Percentiles rank a stretch among this genome's conserved stretches.
These are phyloP conservation scores for Silene conica DNA, from an alignment of 148 eudicot species.

Conservation along the genomic window DNA sequence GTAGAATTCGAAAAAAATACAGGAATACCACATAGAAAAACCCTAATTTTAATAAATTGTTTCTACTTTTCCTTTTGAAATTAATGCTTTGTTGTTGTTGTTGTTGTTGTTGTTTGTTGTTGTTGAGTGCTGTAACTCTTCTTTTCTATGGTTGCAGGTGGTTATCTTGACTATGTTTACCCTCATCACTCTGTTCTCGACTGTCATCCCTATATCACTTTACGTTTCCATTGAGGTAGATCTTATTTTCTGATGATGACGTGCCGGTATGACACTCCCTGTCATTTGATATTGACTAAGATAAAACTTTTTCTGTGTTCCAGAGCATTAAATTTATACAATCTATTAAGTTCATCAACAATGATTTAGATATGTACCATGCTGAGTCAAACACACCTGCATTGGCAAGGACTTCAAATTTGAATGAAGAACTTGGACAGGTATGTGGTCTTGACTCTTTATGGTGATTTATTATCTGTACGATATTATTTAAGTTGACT, in stretches of 20 bases:
- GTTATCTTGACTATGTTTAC: constrained; percentile 82
- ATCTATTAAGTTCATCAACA: constrained; percentile 84
- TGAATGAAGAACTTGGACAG: constrained; percentile 99
- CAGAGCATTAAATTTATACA: constrained; percentile 94
- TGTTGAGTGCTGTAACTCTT: not conserved
- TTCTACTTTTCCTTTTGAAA: not conserved
- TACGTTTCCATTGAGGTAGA: constrained; percentile 97
- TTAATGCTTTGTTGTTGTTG: not conserved
- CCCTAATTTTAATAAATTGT: not conserved
- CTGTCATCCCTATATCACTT: constrained; percentile 95
- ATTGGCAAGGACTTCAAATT: constrained; percentile 92
- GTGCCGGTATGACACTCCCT: constrained; percentile 7
- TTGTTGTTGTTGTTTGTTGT: not conserved
- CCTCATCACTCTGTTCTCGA: constrained; percentile 87
- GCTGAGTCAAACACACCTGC: constrained; percentile 88
- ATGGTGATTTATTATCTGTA: constrained; percentile 2
- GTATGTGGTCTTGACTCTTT: constrained; percentile 33
- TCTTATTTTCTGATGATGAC: constrained; percentile 5
- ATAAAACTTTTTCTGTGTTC: constrained; percentile 18
- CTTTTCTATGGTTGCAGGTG: constrained; percentile 42
- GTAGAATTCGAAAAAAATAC: too few relatives aligned
- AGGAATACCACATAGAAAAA: too few relatives aligned
- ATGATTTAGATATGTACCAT: constrained; percentile 92
- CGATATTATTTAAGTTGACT: not conserved
- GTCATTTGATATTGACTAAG: constrained; percentile 5